Conservation (phyloP, 1,284 basidiomycete genomes). For the Ganoderma leucocontextum region DNA sequence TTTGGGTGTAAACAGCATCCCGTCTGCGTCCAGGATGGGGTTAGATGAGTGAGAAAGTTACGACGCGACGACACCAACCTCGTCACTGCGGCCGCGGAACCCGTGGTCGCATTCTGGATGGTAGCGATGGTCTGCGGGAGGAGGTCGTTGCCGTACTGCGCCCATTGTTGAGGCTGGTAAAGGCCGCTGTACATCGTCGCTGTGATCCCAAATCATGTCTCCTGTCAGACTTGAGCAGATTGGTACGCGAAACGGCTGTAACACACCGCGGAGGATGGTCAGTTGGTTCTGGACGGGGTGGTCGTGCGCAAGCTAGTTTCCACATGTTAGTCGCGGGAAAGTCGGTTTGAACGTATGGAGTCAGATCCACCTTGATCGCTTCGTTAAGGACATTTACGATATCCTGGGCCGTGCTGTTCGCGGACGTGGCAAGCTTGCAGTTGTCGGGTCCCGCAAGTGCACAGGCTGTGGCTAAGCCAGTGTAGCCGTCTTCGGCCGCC, state of each 20-base stretch:
- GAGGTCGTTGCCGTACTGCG: slow-evolving; percentile 11
- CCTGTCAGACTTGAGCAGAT: background rate
- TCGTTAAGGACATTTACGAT: slow-evolving; percentile 20
- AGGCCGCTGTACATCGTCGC: slow-evolving; percentile 14
- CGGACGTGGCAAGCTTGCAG: slow-evolving; percentile 21
- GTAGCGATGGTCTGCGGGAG: slow-evolving; percentile 9
- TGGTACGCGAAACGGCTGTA: too few species aligned
- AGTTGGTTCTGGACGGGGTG: slow-evolving; percentile 17
- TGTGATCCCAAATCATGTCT: background rate
- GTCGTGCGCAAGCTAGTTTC: slow-evolving; percentile 14
- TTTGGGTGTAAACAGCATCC: background rate
- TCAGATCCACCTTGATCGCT: slow-evolving; percentile 12
- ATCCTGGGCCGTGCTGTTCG: slow-evolving; percentile 19
- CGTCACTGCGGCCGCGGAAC: background rate
- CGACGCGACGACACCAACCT: background rate
- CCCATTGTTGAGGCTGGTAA: slow-evolving; percentile 25
- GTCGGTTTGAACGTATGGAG: background rate
- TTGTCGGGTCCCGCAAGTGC: slow-evolving; percentile 22
- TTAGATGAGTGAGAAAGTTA: background rate
- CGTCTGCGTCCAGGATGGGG: background rate
- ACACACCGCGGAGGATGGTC: slow-evolving; percentile 18
- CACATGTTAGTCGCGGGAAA: background rate
- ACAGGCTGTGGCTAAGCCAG: slow-evolving; percentile 26
- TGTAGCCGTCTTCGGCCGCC: slow-evolving; percentile 23
- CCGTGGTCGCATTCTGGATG: background rate